Evolutionary conservation across 352 stramenopile genomes (phyloP), one percentile per base, ranked within the genome.

Genomic region (Globisporangium solare): DNA sequence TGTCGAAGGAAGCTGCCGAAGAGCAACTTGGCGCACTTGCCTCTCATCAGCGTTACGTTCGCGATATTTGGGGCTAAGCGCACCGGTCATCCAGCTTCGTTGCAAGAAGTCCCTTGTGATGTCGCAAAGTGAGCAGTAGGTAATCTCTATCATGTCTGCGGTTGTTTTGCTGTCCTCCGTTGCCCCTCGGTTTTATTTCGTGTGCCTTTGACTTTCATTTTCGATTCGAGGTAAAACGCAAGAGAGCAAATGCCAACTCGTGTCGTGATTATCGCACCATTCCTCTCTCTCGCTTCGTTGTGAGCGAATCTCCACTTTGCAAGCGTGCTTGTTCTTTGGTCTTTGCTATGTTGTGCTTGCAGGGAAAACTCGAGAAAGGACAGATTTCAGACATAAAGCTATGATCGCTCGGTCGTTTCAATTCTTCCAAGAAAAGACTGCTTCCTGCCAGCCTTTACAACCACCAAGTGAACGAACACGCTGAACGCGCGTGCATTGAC

Each of bases 21-120:
- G 66, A 70, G 12, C 69, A 74, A 22, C 66, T 96, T 18, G 70
- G 68, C 14, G 67, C 73, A 1, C 66, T 97, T 12, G 71, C 83
- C 5, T 58, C 71, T n/a, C 68, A 77, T 37, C 74, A 90, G 49
- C 85, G 89, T 42, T 97, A 97, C 63, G 74, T 96, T 47, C 74
- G 88, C 40, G 89, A 97, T 66, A 94, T 97, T 47, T 97, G 89
- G 89, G 90, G 61, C 62, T 69, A 59, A 40, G 6, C 17, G 43
- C 3, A n/a, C 7, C 24, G 3, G 27, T 43, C 24, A 20, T 54
- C 37, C 24, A 37, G 57, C n/a, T 35, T n/a, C 27, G 24, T 46
- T 47, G n/a, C 17, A 47, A 54, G 60, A 53, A 49, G 42, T 0
- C 10, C 13, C 51, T n/a, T 12, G 11, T 12, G 32, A 55, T 20